Evolutionary conservation across 495 filamentous ascomycete genomes (phyloP), one percentile per base, ranked within the genome.

Genomic region (Penicillium argentinense): DNA sequence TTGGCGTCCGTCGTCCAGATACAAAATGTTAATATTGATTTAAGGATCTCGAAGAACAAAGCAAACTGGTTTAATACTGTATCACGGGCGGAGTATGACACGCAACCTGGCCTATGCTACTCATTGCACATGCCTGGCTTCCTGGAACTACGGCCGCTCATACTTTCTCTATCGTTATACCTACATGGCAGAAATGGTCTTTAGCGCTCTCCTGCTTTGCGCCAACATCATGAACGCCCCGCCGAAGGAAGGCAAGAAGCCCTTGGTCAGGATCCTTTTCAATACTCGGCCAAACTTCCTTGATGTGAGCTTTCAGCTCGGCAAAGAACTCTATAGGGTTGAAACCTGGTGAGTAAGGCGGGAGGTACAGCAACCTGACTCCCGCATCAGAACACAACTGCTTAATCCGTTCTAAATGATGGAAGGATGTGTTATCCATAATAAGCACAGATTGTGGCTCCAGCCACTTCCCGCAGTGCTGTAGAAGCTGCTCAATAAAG

Each of bases 321-420:
- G 52, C 28, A 55, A 58, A 58, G 21, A 55, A 51, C 34, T 58
- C 52, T 23, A 57, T 57, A 1, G 33, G 51, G 28, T 56, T 56
- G 1, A 47, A 21, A 45, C 49, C 47, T n/a, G 51, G 43, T 1
- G 46, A 51, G 27, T 51, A 54, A 2, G 46, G 39, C 8, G 28
- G 45, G 7, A 54, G 27, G 26, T 45, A 52, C 7, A 53, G 4
- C 9, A 47, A n/a, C n/a, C n/a, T n/a, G n/a, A n/a, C n/a, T n/a
- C n/a, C n/a, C n/a, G n/a, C n/a, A n/a, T n/a, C n/a, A n/a, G n/a
- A n/a, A n/a, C n/a, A n/a, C n/a, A n/a, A n/a, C n/a, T n/a, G n/a
- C n/a, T n/a, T n/a, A n/a, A n/a, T n/a, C n/a, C n/a, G n/a, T n/a
- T n/a, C n/a, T n/a, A n/a, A n/a, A n/a, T n/a, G n/a, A n/a, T n/a